A percentile compares a stretch with the other conserved stretches of the same genome.
Evolutionary conservation across 441 rosid genomes (phyloP).

Genomic region (Gossypium gossypioides): DNA sequence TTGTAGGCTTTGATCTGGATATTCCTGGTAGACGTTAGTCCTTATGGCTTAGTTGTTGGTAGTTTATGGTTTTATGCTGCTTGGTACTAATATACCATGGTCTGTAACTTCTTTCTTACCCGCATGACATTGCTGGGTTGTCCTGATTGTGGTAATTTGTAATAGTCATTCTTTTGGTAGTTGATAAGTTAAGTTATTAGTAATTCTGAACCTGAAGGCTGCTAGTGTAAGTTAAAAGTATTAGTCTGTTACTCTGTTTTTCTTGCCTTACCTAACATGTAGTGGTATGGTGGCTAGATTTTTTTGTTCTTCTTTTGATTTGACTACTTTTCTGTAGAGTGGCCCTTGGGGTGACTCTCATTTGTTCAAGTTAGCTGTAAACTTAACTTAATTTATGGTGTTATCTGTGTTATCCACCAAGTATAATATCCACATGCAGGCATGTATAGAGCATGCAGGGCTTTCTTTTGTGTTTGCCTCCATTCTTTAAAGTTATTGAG

Average conservation of each 20-base stretch:
- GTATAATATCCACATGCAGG: not conserved
- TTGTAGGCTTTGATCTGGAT: not conserved
- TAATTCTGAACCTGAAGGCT: not conserved
- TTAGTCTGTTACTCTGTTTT: not conserved
- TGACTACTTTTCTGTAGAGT: not conserved
- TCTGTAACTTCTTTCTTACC: not conserved
- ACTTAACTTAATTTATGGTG: not conserved
- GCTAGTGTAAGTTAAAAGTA: not conserved
- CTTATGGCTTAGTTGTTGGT: not conserved
- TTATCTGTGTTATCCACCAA: not conserved
- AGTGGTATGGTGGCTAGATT: not conserved
- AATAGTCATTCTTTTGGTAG: not conserved
- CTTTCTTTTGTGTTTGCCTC: not conserved
- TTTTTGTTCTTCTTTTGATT: not conserved
- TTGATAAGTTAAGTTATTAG: not conserved
- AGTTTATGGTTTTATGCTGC: not conserved
- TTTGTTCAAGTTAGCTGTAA: not conserved
- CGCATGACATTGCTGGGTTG: not conserved
- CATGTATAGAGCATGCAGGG: not conserved
- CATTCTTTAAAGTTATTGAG: not conserved
- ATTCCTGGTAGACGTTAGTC: not conserved
- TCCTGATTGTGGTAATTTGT: not conserved
- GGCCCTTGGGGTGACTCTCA: not conserved
- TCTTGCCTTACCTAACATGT: not conserved
- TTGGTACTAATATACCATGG: not conserved